A percentile compares a stretch with the other conserved stretches of the same genome.
phyloP scores from a whole-genome alignment of 352 stramenopile genomes.

The Globisporangium solare region DNA sequence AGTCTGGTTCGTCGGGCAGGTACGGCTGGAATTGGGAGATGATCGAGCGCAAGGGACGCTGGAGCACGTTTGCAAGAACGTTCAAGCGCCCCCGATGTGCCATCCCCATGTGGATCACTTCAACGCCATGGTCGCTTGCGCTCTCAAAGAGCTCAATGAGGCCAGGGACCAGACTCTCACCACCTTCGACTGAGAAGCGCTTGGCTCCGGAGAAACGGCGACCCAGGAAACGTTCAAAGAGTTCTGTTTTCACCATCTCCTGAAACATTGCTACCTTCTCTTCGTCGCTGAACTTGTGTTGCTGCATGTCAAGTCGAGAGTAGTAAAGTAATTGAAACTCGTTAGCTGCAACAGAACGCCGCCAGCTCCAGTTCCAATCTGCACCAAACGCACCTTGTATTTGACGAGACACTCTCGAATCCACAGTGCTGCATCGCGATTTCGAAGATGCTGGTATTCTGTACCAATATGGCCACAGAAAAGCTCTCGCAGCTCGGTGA shows the following conservation, averaged over 20 bases:
- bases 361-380: neutral
- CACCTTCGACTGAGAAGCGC: conserved; percentile 98
- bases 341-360: neutral
- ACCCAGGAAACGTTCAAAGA: conserved; percentile 98
- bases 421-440: conserved; percentile 85
- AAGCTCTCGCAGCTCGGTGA: conserved; percentile 91
- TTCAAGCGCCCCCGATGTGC: conserved; percentile 97
- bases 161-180: conserved; percentile 94
- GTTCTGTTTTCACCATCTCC: conserved; percentile 93
- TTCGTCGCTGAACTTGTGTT: conserved; percentile 50
- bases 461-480: conserved; percentile 97
- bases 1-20: conserved; percentile 77
- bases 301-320: conserved; percentile 17
- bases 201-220: conserved; percentile 94
- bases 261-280: conserved; percentile 95
- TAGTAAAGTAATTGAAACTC: too few relatives aligned
- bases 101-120: conserved; percentile 99
- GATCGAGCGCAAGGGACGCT: conserved; percentile 95
- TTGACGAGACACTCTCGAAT: conserved; percentile 64
- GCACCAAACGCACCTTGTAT: conserved; percentile 41
- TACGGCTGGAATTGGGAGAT: conserved; percentile 86
- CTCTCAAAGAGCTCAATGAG: conserved; percentile 95
- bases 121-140: conserved; percentile 93
- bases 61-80: conserved; percentile 97
- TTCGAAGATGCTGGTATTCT: conserved; percentile 98